These are phyloP conservation scores for Cruciata laevipes DNA, from an alignment of 257 asterid genomes.

Conservation along the genomic window DNA sequence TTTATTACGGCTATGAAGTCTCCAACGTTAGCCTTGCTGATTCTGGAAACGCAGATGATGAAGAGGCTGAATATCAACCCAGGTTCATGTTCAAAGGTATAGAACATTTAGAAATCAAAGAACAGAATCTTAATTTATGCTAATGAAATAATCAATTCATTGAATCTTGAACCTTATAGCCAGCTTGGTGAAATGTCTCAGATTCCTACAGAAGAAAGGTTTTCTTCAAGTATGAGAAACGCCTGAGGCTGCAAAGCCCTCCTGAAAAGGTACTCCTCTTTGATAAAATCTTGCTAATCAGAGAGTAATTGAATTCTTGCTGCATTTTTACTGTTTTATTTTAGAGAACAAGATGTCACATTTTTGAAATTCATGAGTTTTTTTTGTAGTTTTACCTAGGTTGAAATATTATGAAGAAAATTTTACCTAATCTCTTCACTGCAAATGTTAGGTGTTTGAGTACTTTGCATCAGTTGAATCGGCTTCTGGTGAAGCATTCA, in stretches of 20 bases:
- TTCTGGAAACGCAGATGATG: constrained; percentile 28
- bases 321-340: too few relatives aligned
- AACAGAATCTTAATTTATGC: background rate
- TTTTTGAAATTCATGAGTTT: background rate
- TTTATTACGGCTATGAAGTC: constrained; percentile 30
- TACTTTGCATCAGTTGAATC: constrained; percentile 67
- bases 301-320: too few relatives aligned
- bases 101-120: background rate
- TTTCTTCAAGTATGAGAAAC: constrained; percentile 94
- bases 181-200: constrained; percentile 25
- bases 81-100: constrained; percentile 61
- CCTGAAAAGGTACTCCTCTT: constrained; percentile 67
- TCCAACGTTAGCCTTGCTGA: constrained; percentile 45
- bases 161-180: background rate
- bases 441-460: constrained; percentile 57
- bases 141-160: background rate
- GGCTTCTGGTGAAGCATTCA: constrained; percentile 57
- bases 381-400: background rate
- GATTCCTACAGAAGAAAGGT: constrained; percentile 74
- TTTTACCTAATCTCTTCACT: background rate
- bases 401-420: too few relatives aligned
- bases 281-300: background rate
- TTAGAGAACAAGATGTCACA: background rate
- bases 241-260: constrained; percentile 70
- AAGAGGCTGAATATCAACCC: constrained; percentile 32